Conservation (phyloP, 2,329 filamentous ascomycete genomes). For the Fusarium globosum region DNA sequence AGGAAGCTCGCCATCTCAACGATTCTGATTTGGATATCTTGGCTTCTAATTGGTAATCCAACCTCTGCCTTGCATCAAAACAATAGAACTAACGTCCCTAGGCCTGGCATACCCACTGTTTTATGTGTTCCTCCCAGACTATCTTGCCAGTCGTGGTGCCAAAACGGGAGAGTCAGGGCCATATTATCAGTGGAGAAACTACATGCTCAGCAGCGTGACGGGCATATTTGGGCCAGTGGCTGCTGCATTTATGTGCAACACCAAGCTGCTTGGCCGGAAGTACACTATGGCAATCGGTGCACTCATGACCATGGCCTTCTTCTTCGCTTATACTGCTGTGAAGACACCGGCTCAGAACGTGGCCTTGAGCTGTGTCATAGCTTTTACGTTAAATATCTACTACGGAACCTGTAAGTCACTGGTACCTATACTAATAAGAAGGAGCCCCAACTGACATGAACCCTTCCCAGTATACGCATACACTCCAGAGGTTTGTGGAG, state of each 20-base stretch:
- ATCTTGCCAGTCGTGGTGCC: background rate
- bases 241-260: background rate
- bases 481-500: background rate
- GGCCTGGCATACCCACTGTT: background rate
- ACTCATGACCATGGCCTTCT: background rate
- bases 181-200: background rate
- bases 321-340: background rate
- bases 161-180: background rate
- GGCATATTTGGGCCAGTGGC: background rate
- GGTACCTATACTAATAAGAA: accelerated
- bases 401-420: background rate
- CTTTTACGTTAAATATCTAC: background rate
- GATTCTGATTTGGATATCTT: background rate
- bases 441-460: accelerated
- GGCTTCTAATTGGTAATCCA: background rate
- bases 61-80: too few species aligned
- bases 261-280: background rate
- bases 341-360: background rate
- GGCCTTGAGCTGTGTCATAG: background rate
- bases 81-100: too few species aligned
- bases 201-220: background rate
- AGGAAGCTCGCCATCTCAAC: background rate
- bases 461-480: background rate
- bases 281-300: background rate
- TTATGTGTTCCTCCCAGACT: background rate